Base-by-base conservation (phyloP, 176 grass and related monocot species). In the Poa annua region DNA sequence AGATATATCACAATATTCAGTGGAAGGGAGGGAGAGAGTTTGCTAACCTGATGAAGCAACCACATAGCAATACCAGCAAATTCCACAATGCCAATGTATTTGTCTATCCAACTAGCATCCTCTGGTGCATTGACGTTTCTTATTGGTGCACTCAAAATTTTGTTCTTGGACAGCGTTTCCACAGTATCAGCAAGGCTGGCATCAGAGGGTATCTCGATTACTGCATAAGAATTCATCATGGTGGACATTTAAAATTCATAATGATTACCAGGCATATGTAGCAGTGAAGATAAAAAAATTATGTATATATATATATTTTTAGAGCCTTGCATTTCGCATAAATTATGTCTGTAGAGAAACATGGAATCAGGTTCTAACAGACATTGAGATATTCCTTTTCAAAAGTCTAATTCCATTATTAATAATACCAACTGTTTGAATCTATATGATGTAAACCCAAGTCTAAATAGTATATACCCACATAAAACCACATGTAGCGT, bases 31-130 rank as follows among this genome's bases (percentile, higher is more conserved):
- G 21, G 19, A 67, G 66, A 72, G 57, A 70, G 47, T 48, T 48
- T 82, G 76, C 65, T 29, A 81, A 98, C 96, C 96, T 98, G 96
- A 90, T 91, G 81, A 62, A 98, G 91, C 63, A 98, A 81, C 96
- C 96, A 98, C 85, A 98, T 91, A 5, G 92, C 85, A 90, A 98
- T 86, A 71, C 92, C 96, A 64, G 89, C 87, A 76, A 98, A 98
- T 72, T 98, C 96, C 36, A 98, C 87, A 80, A 98, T 95, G 26
- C 92, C 91, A 16, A 98, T 95, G 73, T 98, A 98, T 83, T 88
- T 92, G 75, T 98, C 96, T 74, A 98, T 95, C 96, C 96, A 98
- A 80, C 83, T 98, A 60, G 92, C 92, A 79, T 98, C 92, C 84
- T 95, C 91, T 45, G 92, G 91, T 60, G 92, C 92, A 81, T 95